Evolutionary conservation across 2,329 filamentous ascomycete genomes (phyloP).

Genomic region (Cadophora luteo-olivacea): DNA sequence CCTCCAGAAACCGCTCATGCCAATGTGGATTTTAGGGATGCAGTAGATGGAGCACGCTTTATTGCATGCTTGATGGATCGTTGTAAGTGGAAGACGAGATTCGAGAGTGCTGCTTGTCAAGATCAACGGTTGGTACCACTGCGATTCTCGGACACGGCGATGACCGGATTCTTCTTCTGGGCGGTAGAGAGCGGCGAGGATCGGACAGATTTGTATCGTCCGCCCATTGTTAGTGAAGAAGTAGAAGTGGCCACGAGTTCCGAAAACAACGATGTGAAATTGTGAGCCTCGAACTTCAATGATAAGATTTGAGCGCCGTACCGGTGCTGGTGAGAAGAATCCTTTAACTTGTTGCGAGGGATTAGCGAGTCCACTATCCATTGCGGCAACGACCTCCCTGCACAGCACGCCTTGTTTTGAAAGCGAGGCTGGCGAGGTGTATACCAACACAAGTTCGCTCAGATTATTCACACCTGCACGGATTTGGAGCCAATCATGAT

Average conservation of each 20-base stretch:
- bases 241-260: too few relatives aligned
- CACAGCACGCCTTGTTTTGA: not conserved
- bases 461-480: too few relatives aligned
- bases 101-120: not conserved
- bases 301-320: too few relatives aligned
- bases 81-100: not conserved
- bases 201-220: not conserved
- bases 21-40: not conserved
- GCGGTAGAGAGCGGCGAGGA: not conserved
- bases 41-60: not conserved
- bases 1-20: not conserved
- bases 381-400: too few relatives aligned
- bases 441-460: too few relatives aligned
- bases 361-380: too few relatives aligned
- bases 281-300: too few relatives aligned
- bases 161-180: not conserved
- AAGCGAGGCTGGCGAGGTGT: not conserved
- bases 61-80: not conserved
- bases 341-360: too few relatives aligned
- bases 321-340: too few relatives aligned
- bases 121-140: not conserved
- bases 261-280: too few relatives aligned
- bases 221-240: not conserved
- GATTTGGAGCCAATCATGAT: too few relatives aligned
- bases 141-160: not conserved